Conservation (phyloP, 2,329 filamentous ascomycete species). For the Stemphylium beticola region DNA sequence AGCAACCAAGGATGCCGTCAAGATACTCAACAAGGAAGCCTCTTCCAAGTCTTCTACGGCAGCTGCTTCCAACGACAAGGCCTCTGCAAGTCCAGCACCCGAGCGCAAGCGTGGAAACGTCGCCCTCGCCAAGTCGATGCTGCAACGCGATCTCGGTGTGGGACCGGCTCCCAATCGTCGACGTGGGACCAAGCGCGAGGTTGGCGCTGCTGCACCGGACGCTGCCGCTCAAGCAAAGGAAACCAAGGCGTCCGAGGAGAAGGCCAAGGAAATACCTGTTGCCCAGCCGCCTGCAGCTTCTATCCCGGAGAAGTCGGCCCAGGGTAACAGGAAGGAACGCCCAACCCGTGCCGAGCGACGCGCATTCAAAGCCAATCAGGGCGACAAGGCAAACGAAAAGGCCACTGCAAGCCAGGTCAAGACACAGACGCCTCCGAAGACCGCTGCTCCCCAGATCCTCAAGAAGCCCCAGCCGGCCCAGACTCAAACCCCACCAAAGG, state of each 20-base stretch:
- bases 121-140: conserved; percentile 62
- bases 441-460: conserved; percentile 45
- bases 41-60: conserved; percentile 37
- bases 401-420: conserved; percentile 29
- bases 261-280: conserved; percentile 35
- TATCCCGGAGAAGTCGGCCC: conserved; percentile 34
- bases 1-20: conserved; percentile 66
- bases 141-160: conserved; percentile 68
- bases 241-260: conserved; percentile 32
- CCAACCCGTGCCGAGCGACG: conserved; percentile 48
- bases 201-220: conserved; percentile 30
- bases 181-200: conserved; percentile 48
- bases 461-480: conserved; percentile 47
- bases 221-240: conserved; percentile 33
- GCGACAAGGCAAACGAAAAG: conserved; percentile 43
- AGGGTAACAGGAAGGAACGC: conserved; percentile 48
- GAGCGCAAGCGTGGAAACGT: conserved; percentile 62
- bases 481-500: conserved; percentile 36
- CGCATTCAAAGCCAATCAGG: conserved; percentile 45
- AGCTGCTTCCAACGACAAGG: conserved; percentile 40
- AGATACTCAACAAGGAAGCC: conserved; percentile 61
- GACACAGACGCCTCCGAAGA: conserved; percentile 32
- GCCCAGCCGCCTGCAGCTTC: conserved; percentile 18
- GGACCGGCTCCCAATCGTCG: conserved; percentile 52
- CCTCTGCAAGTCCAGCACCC: conserved; percentile 48